phyloP scores from a whole-genome alignment of 768 basidiomycete genomes.

The Boletus huronensis region DNA sequence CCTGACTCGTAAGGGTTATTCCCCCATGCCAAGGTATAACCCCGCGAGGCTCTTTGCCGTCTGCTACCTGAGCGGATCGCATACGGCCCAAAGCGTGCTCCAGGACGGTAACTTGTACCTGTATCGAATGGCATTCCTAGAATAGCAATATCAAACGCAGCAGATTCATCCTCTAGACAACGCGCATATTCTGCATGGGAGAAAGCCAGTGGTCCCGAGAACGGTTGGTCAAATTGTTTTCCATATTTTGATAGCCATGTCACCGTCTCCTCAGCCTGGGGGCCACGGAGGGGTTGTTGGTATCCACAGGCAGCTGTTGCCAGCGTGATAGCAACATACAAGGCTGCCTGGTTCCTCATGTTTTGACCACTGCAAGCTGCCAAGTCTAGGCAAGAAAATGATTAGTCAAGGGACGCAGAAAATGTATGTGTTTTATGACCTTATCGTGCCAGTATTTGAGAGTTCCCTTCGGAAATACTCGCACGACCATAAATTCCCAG shows the following conservation, averaged over 20 bases:
- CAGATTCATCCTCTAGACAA: constrained; percentile 23
- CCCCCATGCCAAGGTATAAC: constrained; percentile 72
- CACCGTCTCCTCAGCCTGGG: constrained; percentile 16
- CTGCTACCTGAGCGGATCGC: constrained; percentile 80
- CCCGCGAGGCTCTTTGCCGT: constrained; percentile 54
- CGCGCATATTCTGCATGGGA: constrained; percentile 68
- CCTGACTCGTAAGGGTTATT: constrained; percentile 60
- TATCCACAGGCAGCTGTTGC: constrained; percentile 1
- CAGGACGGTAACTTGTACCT: constrained; percentile 49
- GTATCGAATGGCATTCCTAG: constrained; percentile 83
- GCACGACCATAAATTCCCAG: neutral
- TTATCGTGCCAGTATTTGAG: neutral
- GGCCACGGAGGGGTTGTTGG: constrained; percentile 15
- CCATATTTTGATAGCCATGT: constrained; percentile 76
- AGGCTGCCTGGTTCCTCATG: constrained; percentile 10
- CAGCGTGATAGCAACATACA: neutral
- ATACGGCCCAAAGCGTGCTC: constrained; percentile 84
- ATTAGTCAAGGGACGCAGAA: neutral
- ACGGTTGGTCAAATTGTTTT: constrained; percentile 65
- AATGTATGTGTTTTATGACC: neutral
- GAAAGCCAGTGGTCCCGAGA: constrained; percentile 80
- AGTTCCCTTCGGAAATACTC: neutral
- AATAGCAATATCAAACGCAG: constrained; percentile 57
- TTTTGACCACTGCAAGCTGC: neutral
- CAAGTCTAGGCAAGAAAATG: neutral